Evolutionary conservation across 2,329 filamentous ascomycete species (phyloP), one percentile per base, ranked within the genome.

Genomic region (Botryotinia convoluta): DNA sequence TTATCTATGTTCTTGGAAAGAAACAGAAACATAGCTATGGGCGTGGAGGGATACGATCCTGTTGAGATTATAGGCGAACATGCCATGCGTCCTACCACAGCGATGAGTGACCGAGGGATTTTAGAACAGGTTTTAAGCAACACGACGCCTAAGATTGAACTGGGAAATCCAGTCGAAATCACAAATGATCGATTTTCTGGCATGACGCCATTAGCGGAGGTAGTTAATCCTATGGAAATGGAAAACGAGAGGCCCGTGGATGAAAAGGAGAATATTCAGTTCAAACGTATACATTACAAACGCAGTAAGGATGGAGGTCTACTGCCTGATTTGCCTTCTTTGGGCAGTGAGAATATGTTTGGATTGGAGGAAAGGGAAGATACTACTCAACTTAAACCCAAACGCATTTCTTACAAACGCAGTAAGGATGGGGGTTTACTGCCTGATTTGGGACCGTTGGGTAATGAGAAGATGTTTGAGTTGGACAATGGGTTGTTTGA

Each of bases 51-150:
- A 22, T 73, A 74, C 16, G 71, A 61, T 26, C 37, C 68, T 45
- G 71, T 65, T 42, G 74, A 73, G 7, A 61, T 71, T 69, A 37
- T 79, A 42, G 76, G 74, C 35, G 77, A 78, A 37, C 76, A 80
- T 57, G 59, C 69, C 3, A 72, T 80, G 77, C 72, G 80, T 59
- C 80, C 80, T 32, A 77, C 76, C 1, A 81, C 79, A 7, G 79
- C 80, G 18, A 59, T 81, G 61, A 79, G 78, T 60, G 79, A 81
- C 71, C 69, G 72, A 12, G 77, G 77, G 0, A 81, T 81, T 39
- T 51, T 81, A 35, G 78, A 81, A 59, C 78, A 80, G 29, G 79
- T 80, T n/a, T 59, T 81, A 45, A 79, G 74, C 59, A 81, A 80
- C 48, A 81, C 80, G 7, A 81, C 80, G 7, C 80, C 80, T 1